Percentiles rank a stretch among this genome's conserved stretches.
These are phyloP conservation scores for Fusarium brevicatenulatum DNA, from an alignment of 2,329 filamentous ascomycete genomes.

Conservation along the genomic window DNA sequence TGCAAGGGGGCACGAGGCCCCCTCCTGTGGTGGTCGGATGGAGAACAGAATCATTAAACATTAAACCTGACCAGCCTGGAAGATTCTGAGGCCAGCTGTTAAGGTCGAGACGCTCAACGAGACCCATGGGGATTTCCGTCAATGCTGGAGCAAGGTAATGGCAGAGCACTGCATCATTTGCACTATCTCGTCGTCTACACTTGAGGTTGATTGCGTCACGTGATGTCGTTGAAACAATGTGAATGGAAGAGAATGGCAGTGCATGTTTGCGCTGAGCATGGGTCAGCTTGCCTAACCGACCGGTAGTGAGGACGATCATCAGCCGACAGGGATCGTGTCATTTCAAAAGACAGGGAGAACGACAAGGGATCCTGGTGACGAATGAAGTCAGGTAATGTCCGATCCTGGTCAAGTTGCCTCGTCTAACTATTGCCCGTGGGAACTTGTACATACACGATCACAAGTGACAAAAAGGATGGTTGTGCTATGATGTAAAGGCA, in stretches of 20 bases:
- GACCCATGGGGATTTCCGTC: not conserved
- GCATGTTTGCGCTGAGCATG: conserved; percentile 9
- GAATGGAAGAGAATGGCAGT: conserved; percentile 4
- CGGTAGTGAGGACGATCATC: conserved; percentile 30
- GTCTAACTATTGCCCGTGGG: too few species aligned
- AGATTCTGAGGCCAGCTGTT: not conserved
- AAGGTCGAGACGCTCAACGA: not conserved
- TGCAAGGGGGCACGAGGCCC: conserved; percentile 23
- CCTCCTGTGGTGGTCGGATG: conserved; percentile 4
- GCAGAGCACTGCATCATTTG: conserved; percentile 8
- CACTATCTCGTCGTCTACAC: not conserved
- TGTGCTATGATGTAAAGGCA: not conserved
- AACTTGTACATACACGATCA: not conserved
- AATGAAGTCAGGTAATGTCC: conserved; percentile 18
- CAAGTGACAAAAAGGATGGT: not conserved
- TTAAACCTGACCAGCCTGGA: not conserved
- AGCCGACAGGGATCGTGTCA: conserved; percentile 6
- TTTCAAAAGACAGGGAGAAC: conserved; percentile 9
- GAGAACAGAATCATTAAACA: not conserved
- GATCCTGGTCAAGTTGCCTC: not conserved
- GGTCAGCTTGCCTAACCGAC: conserved; percentile 14
- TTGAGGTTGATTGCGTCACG: conserved; percentile 19
- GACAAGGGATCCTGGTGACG: conserved; percentile 9
- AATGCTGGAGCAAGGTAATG: not conserved
- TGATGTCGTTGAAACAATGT: conserved; percentile 15